phyloP scores from a whole-genome alignment of 257 asterid species.

The Linaria vulgaris region DNA sequence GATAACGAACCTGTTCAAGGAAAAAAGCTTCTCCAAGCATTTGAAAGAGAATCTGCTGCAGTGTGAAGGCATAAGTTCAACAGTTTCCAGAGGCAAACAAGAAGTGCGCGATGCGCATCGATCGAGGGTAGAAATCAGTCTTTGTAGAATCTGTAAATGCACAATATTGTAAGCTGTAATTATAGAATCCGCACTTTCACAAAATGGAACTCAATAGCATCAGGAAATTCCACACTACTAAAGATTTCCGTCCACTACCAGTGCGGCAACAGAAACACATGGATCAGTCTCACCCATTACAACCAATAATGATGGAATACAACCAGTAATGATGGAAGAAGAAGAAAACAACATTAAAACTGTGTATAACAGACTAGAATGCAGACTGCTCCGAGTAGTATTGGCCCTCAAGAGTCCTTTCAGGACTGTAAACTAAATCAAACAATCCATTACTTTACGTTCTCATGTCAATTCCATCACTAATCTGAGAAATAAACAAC shows the following conservation, averaged over 20 bases:
- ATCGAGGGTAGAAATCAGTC: constrained; percentile 81
- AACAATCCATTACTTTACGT: constrained; percentile 13
- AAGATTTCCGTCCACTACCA: not conserved
- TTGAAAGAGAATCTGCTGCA: constrained; percentile 96
- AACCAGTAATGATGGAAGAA: too few relatives aligned
- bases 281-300: constrained; percentile 16
- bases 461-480: constrained; percentile 8
- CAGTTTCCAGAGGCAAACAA: constrained; percentile 90
- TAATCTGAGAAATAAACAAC: constrained; percentile 10
- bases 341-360: too few relatives aligned
- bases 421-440: constrained; percentile 1
- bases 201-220: constrained; percentile 6
- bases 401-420: constrained; percentile 17
- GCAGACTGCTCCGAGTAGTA: not conserved
- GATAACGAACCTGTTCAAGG: constrained; percentile 67
- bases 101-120: constrained; percentile 97
- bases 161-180: constrained; percentile 17
- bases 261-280: constrained; percentile 15
- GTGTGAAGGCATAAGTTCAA: constrained; percentile 92
- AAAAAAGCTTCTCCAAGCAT: constrained; percentile 90
- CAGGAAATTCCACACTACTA: constrained; percentile 1
- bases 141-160: constrained; percentile 61
- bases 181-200: not conserved
- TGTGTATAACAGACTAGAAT: too few relatives aligned
- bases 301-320: not conserved